Evolutionary conservation across 495 filamentous ascomycete genomes (phyloP).

Genomic region (Daldinia decipiens): DNA sequence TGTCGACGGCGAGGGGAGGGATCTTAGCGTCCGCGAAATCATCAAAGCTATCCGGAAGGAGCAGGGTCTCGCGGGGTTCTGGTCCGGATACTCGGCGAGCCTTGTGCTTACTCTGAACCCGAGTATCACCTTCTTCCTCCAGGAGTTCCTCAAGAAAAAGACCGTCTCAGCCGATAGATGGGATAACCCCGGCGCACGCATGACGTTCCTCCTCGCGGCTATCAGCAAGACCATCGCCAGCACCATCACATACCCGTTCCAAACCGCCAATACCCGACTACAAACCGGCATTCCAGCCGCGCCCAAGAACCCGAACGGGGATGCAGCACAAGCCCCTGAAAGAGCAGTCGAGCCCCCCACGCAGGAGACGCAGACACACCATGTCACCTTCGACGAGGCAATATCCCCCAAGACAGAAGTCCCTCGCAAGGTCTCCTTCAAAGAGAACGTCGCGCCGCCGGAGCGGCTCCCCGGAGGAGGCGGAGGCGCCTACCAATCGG

Average conservation of each 20-base stretch:
- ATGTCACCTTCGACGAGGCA: slow-evolving; percentile 4
- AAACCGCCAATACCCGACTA: slow-evolving; percentile 79
- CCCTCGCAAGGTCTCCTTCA: slow-evolving; percentile 3
- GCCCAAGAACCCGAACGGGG: slow-evolving; percentile 38
- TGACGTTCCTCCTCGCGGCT: slow-evolving; percentile 76
- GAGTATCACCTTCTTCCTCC: slow-evolving; percentile 84
- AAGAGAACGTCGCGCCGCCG: slow-evolving; percentile 17
- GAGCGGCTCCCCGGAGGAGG: slow-evolving; percentile 28
- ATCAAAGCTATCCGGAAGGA: slow-evolving; percentile 71
- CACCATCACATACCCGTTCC: slow-evolving; percentile 85
- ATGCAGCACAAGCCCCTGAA: neutral
- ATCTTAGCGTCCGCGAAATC: slow-evolving; percentile 65
- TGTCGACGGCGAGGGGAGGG: slow-evolving; percentile 32
- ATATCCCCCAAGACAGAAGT: slow-evolving; percentile 10
- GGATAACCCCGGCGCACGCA: slow-evolving; percentile 59
- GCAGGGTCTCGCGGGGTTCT: slow-evolving; percentile 81
- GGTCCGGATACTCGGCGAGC: slow-evolving; percentile 89
- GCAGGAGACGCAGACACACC: neutral
- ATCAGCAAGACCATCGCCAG: slow-evolving; percentile 83
- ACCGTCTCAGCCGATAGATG: slow-evolving; percentile 62
- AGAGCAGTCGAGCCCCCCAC: slow-evolving; percentile 4
- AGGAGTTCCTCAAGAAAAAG: slow-evolving; percentile 72
- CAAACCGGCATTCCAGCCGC: slow-evolving; percentile 60
- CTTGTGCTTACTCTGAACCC: slow-evolving; percentile 88
- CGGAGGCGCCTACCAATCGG: slow-evolving; percentile 17